Evolutionary conservation across 768 basidiomycete species (phyloP).

Genomic region (Fomitopsis serialis): DNA sequence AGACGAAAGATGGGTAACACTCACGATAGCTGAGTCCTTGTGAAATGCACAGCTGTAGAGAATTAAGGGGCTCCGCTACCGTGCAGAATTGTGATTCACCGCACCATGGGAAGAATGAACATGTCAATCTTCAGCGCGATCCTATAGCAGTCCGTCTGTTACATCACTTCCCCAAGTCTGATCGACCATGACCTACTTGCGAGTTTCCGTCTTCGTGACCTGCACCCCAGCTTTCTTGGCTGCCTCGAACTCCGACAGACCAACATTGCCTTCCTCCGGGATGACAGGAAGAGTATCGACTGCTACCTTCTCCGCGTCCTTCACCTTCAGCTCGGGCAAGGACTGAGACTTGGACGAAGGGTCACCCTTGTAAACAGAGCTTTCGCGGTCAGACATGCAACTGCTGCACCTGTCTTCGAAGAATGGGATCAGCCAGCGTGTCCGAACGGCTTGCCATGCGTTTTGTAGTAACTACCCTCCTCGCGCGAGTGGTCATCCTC

Average conservation of each 20-base stretch:
- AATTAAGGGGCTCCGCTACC: too few species aligned
- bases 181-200: neutral
- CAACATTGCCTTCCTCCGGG: conserved; percentile 11
- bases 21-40: conserved; percentile 23
- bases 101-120: conserved; percentile 21
- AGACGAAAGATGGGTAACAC: neutral
- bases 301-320: neutral
- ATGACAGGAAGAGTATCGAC: neutral
- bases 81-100: neutral
- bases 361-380: too few species aligned
- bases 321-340: neutral
- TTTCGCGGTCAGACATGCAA: too few species aligned
- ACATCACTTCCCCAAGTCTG: too few species aligned
- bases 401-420: too few species aligned
- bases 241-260: conserved; percentile 12
- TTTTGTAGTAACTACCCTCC: too few species aligned
- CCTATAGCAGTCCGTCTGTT: neutral
- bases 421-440: too few species aligned
- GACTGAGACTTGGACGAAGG: neutral
- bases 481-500: too few species aligned
- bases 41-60: conserved; percentile 19
- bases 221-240: conserved; percentile 9
- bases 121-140: conserved; percentile 23
- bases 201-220: conserved; percentile 8
- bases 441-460: too few species aligned